These are phyloP conservation scores for Lactarius vividus DNA, from an alignment of 768 basidiomycete genomes.

Conservation along the genomic window DNA sequence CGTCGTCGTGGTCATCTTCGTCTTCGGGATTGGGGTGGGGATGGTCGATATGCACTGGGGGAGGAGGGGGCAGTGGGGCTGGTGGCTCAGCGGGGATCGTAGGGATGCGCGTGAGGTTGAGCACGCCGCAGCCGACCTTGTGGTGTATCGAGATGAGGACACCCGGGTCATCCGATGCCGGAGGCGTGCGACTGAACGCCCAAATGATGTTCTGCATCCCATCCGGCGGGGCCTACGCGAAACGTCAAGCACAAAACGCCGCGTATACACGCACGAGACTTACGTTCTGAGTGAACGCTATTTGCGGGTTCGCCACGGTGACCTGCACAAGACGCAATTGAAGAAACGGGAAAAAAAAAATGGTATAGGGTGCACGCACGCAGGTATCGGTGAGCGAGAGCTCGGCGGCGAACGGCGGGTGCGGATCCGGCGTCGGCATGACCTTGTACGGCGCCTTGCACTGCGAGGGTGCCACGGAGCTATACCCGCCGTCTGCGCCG, in stretches of 20 bases:
- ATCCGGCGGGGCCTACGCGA: constrained; percentile 42
- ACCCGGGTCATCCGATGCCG: constrained; percentile 39
- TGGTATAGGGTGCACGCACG: constrained; percentile 32
- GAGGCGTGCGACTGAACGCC: constrained; percentile 52
- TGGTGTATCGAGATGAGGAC: constrained; percentile 50
- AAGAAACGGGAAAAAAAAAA: background rate
- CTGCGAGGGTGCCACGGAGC: constrained; percentile 60
- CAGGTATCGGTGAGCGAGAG: constrained; percentile 35
- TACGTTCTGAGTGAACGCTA: constrained; percentile 12
- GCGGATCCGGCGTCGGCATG: constrained; percentile 54
- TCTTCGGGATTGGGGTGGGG: background rate
- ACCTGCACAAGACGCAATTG: background rate
- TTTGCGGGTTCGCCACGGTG: constrained; percentile 4
- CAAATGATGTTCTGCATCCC: constrained; percentile 51
- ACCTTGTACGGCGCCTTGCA: constrained; percentile 49
- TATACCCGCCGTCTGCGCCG: constrained; percentile 39
- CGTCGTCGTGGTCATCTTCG: too few species aligned
- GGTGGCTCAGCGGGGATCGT: constrained; percentile 25
- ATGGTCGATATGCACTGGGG: too few species aligned
- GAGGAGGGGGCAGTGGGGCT: background rate
- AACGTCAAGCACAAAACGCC: too few species aligned
- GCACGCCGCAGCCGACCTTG: constrained; percentile 39
- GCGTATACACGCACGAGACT: too few species aligned
- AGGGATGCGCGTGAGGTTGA: constrained; percentile 47
- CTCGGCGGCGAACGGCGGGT: constrained; percentile 52